Percentiles rank a stretch among this genome's conserved stretches.
Conservation (phyloP, 257 asterid genomes). For the Solanum etuberosum region DNA sequence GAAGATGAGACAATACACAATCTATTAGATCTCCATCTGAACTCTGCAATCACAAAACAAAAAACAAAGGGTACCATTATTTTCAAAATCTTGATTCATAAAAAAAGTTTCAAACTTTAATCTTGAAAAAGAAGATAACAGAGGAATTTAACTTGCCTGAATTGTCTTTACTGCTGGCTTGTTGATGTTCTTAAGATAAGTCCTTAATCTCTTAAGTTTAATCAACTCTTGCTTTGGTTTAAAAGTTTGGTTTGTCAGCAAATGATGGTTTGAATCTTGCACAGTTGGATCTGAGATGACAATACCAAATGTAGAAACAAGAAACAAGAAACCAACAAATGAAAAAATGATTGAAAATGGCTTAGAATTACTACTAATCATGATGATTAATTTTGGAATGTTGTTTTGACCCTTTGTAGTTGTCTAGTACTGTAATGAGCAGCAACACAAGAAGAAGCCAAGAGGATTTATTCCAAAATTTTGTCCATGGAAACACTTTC, state of each 20-base stretch:
- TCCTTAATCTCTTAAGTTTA: neutral
- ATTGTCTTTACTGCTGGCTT: slow-evolving; percentile 70
- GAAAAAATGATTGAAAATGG: slow-evolving; percentile 36
- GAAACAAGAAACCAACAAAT: slow-evolving; percentile 41
- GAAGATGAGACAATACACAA: slow-evolving; percentile 74
- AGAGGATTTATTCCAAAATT: slow-evolving; percentile 36
- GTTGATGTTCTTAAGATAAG: slow-evolving; percentile 30
- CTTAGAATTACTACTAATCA: neutral
- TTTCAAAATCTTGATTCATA: neutral
- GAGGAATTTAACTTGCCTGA: slow-evolving; percentile 25
- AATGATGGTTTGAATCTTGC: neutral
- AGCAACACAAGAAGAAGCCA: slow-evolving; percentile 1
- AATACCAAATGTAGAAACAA: neutral
- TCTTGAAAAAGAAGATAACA: neutral
- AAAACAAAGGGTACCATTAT: neutral
- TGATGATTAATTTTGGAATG: neutral
- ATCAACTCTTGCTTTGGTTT: neutral
- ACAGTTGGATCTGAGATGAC: neutral
- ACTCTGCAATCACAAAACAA: slow-evolving; percentile 37
- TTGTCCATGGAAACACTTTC: slow-evolving; percentile 45
- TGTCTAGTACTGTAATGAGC: slow-evolving; percentile 21
- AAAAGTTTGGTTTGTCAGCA: neutral
- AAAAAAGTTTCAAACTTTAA: neutral
- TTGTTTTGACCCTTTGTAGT: slow-evolving; percentile 10
- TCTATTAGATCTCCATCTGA: slow-evolving; percentile 79